Base-by-base conservation (phyloP, 164 flowering plant genomes). In the Vitis labrusca region DNA sequence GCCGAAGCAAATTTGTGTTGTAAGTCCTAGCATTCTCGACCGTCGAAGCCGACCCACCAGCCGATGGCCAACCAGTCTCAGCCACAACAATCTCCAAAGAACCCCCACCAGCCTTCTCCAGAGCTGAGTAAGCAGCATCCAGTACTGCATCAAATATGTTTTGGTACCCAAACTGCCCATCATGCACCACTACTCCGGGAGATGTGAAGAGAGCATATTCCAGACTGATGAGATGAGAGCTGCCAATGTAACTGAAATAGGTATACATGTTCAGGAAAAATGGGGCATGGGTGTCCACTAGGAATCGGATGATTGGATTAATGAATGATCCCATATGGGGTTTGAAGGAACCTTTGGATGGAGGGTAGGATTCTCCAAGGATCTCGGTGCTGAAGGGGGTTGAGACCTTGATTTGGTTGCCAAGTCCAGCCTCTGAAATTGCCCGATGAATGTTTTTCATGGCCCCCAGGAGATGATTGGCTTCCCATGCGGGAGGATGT, bases 401-500 rank as follows among this genome's bases (percentile, higher is more conserved):
- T n/a, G 81, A 75, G 13, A 78, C 78, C 56, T 68, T 78, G 73
- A 78, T 74, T 17, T 57, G 63, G 55, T 29, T 16, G 0, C 61
- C 61, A 4, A 71, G 70, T 0, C 71, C 71, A 2, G 76, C 81
- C 1, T 10, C 17, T 9, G 29, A 2, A 5, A 78, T 15, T 10
- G 74, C 81, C 2, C 54, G 68, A 13, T 56, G 73, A 12, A 78
- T 74, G 61, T 74, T 74, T 9, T 44, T 51, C 78, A 78, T 74
- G 50, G 81, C 81, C 0, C 70, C 87, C 27, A 82, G 74, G 8
- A 86, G 73, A 27, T 54, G 78, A 2, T 61, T 59, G 0, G 75
- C 84, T 44, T 12, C 67, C 0, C 30, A 0, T 13, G 48, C 63
- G 0, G 37, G 14, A 0, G 85, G 81, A 9, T 63, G 53, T 19